Percentiles rank a stretch among this genome's conserved stretches.
Conservation (phyloP, 495 filamentous ascomycete species). For the Cudoniella acicularis region DNA sequence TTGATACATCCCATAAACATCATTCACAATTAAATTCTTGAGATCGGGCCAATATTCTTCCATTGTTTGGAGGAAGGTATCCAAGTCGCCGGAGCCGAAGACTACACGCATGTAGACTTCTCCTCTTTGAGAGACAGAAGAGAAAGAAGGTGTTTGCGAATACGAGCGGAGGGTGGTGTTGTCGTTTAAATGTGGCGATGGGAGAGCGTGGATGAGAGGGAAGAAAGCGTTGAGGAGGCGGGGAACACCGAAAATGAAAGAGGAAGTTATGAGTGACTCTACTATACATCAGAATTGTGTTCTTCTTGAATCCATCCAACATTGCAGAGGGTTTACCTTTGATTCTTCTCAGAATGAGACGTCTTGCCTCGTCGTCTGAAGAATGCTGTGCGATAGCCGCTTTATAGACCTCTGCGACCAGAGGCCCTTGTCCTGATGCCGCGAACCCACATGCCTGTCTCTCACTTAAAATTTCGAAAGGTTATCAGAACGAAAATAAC, state of each 20-base stretch:
- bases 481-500: background rate
- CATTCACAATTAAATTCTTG: background rate
- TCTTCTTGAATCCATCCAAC: too few species aligned
- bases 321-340: background rate
- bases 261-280: background rate
- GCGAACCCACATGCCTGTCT: background rate
- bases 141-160: background rate
- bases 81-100: background rate
- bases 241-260: background rate
- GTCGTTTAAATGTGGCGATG: background rate
- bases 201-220: background rate
- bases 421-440: background rate
- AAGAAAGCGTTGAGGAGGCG: background rate
- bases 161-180: background rate
- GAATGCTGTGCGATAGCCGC: background rate
- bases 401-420: background rate
- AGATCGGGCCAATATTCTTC: background rate
- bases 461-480: background rate
- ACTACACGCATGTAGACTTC: background rate
- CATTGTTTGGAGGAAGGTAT: background rate
- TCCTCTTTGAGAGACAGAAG: background rate
- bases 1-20: background rate
- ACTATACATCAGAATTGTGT: background rate
- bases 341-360: background rate
- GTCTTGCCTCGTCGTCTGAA: background rate